Percentiles rank a stretch among this genome's conserved stretches.
phyloP scores from a whole-genome alignment of 1,284 basidiomycete genomes.

The Phylloboletellus chloephorus region DNA sequence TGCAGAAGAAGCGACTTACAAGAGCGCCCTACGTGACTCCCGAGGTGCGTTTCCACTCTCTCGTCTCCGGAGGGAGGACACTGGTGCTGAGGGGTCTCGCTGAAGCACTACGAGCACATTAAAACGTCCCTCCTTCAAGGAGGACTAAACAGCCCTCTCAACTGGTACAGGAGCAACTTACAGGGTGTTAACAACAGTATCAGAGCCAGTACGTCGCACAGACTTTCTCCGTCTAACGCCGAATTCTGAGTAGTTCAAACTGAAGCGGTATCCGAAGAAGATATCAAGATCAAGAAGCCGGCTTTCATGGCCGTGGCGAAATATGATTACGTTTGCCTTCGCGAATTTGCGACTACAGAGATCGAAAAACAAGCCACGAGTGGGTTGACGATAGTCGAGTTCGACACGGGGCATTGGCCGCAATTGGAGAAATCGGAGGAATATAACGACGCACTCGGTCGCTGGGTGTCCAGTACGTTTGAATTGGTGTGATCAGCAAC shows the following conservation, averaged over 20 bases:
- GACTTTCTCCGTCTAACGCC: background rate
- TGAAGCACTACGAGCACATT: slow-evolving; percentile 27
- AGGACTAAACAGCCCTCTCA: slow-evolving; percentile 30
- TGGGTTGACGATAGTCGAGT: slow-evolving; percentile 26
- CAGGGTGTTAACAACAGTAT: slow-evolving; percentile 23
- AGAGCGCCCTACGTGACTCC: slow-evolving; percentile 31
- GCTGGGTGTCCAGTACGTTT: slow-evolving; percentile 24
- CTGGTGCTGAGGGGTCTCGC: slow-evolving; percentile 2
- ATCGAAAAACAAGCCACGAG: slow-evolving; percentile 29
- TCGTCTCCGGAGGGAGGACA: background rate
- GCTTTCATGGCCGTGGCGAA: slow-evolving; percentile 30
- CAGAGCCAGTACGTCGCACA: slow-evolving; percentile 18
- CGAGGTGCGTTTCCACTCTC: slow-evolving; percentile 20
- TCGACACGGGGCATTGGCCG: slow-evolving; percentile 31
- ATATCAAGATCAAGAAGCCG: slow-evolving; percentile 27
- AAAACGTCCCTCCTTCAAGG: slow-evolving; percentile 22
- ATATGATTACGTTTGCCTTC: slow-evolving; percentile 26
- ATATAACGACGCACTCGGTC: slow-evolving; percentile 29
- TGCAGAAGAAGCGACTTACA: slow-evolving; percentile 19
- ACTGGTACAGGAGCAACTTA: slow-evolving; percentile 27
- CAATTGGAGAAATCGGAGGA: slow-evolving; percentile 27
- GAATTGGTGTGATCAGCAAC: slow-evolving; percentile 9
- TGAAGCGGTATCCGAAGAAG: slow-evolving; percentile 22
- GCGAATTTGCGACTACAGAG: slow-evolving; percentile 17
- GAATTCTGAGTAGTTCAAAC: background rate